Evolutionary conservation across 176 grass and related monocot genomes (phyloP).

Genomic region (Raddia guianensis): DNA sequence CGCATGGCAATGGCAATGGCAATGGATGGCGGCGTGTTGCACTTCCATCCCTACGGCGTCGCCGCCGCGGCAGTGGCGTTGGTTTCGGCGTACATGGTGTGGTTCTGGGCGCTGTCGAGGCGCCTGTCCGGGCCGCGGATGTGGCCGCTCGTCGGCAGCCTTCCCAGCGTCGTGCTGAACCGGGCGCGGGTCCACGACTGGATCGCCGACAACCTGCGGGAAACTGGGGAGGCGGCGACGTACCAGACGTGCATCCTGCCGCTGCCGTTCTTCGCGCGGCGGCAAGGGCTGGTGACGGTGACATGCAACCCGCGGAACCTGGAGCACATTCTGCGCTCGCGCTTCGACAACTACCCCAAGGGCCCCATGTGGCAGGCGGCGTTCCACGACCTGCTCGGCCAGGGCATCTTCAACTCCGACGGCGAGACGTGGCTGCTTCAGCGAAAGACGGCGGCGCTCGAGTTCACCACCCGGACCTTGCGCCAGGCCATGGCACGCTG

Average conservation of each 20-base stretch:
- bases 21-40: conserved; percentile 24
- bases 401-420: conserved; percentile 98
- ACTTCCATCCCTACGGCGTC: conserved; percentile 31
- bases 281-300: conserved; percentile 91
- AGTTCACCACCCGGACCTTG: conserved; percentile 90
- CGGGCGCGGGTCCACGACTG: conserved; percentile 82
- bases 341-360: conserved; percentile 98
- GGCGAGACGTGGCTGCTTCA: conserved; percentile 95
- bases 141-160: conserved; percentile 87
- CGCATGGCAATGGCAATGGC: conserved; percentile 31
- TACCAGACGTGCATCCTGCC: conserved; percentile 96
- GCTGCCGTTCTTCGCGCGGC: conserved; percentile 66
- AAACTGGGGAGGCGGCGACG: conserved; percentile 68
- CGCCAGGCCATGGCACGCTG: conserved; percentile 91
- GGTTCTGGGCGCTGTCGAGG: conserved; percentile 75
- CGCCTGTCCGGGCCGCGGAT: conserved; percentile 71
- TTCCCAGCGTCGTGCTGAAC: conserved; percentile 73
- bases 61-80: conserved; percentile 28
- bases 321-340: conserved; percentile 86
- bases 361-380: conserved; percentile 87
- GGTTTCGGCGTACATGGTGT: conserved; percentile 67
- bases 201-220: conserved; percentile 83
- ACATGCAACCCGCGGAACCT: conserved; percentile 94
- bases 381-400: conserved; percentile 95
- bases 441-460: conserved; percentile 94